Conservation (phyloP, 768 basidiomycete genomes). For the Hericium rajendrae region DNA sequence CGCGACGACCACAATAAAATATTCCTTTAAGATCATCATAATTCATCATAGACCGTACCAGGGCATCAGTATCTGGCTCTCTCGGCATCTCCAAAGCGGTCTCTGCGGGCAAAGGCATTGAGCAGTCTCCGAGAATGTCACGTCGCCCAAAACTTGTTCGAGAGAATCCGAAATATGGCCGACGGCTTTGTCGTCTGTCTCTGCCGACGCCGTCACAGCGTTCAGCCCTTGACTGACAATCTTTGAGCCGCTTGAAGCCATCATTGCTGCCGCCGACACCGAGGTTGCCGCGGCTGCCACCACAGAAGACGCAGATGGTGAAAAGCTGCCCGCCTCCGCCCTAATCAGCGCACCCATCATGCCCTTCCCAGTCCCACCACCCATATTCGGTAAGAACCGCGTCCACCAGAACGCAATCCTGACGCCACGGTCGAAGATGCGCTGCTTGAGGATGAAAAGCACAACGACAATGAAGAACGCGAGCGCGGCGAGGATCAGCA, state of each 20-base stretch:
- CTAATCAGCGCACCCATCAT: background rate
- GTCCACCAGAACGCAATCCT: slow-evolving; percentile 87
- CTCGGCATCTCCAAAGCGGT: too few species aligned
- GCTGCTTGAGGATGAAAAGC: slow-evolving; percentile 80
- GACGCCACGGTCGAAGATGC: slow-evolving; percentile 72
- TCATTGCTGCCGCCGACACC: background rate
- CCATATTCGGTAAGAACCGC: slow-evolving; percentile 44
- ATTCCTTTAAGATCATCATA: too few species aligned
- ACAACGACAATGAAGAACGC: slow-evolving; percentile 78
- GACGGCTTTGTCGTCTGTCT: background rate
- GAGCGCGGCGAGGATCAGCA: slow-evolving; percentile 74
- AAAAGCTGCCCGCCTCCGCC: background rate
- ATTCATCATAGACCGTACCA: too few species aligned
- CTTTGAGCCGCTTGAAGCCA: background rate
- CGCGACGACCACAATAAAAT: too few species aligned
- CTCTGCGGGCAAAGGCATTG: background rate
- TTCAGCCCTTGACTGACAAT: background rate
- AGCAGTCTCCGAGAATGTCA: background rate
- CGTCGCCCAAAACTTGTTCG: background rate
- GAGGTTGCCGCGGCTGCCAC: background rate
- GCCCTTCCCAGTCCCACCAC: background rate
- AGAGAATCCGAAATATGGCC: background rate
- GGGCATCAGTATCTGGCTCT: too few species aligned
- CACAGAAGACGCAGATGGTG: background rate
- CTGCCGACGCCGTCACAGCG: background rate